Percentiles rank a stretch among this genome's conserved stretches.
Evolutionary conservation across 129 eudicot genomes (phyloP).

Genomic region (Tanacetum coccineum): DNA sequence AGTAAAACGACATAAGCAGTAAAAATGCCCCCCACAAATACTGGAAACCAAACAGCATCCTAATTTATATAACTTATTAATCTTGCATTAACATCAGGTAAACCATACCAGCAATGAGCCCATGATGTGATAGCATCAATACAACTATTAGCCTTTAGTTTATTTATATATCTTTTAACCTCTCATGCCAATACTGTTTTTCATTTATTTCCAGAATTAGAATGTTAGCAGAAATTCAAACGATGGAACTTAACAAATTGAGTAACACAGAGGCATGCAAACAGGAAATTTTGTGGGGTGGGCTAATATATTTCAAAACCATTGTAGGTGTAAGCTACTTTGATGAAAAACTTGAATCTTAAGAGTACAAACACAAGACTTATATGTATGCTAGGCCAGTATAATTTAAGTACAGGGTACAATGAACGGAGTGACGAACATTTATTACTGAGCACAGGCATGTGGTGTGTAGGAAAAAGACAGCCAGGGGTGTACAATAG

Average conservation of each 20-base stretch:
- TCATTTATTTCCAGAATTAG: neutral
- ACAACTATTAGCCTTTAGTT: neutral
- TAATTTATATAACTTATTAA: neutral
- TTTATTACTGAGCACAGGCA: too few species aligned
- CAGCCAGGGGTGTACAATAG: too few species aligned
- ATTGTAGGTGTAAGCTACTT: too few species aligned
- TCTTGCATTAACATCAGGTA: constrained; percentile 6
- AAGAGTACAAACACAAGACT: too few species aligned
- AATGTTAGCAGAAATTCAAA: neutral
- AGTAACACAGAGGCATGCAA: constrained; percentile 13
- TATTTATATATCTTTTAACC: too few species aligned
- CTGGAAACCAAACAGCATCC: constrained; percentile 12
- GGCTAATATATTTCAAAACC: too few species aligned
- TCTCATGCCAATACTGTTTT: too few species aligned
- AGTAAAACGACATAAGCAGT: constrained; percentile 1
- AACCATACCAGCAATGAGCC: constrained; percentile 13
- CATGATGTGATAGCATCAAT: neutral
- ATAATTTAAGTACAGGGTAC: too few species aligned
- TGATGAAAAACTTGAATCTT: too few species aligned
- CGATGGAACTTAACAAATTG: neutral
- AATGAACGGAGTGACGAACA: too few species aligned
- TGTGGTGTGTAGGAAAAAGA: too few species aligned
- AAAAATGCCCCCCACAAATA: neutral
- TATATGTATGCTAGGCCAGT: too few species aligned
- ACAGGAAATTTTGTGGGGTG: neutral